phyloP scores from a whole-genome alignment of 1,284 basidiomycete species.

The Leccinum pallidistipes region DNA sequence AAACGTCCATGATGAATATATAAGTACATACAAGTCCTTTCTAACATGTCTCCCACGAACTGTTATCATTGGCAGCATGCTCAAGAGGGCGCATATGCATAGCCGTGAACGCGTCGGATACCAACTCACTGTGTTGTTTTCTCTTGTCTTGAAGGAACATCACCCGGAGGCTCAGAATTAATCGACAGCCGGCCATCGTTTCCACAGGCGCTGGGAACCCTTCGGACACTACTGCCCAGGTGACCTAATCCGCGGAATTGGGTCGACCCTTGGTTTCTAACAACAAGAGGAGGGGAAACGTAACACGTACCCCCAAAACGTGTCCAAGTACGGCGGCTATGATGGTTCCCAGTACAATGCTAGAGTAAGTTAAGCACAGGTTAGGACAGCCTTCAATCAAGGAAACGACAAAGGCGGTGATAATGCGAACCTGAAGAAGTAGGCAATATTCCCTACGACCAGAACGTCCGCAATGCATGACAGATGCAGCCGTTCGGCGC shows the following conservation, averaged over 20 bases:
- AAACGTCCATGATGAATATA: not conserved
- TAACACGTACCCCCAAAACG: slow-evolving; percentile 11
- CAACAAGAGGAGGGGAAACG: not conserved
- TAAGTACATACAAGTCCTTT: not conserved
- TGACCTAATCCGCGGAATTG: not conserved
- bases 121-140: not conserved
- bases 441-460: slow-evolving; percentile 16
- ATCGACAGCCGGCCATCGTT: slow-evolving; percentile 6
- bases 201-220: not conserved
- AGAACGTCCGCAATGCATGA: slow-evolving; percentile 7
- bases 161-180: slow-evolving; percentile 9
- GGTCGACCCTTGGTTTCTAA: not conserved
- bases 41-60: not conserved
- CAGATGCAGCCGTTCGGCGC: not conserved
- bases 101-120: not conserved
- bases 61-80: not conserved
- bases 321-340: slow-evolving; percentile 3
- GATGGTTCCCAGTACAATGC: slow-evolving; percentile 12
- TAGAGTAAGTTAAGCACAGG: not conserved
- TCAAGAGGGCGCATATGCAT: not conserved
- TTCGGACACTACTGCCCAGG: not conserved
- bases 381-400: not conserved
- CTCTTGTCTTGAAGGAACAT: not conserved
- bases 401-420: not conserved
- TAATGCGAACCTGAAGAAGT: slow-evolving; percentile 20